Evolutionary conservation across 2,329 filamentous ascomycete species (phyloP), one percentile per base, ranked within the genome.

Genomic region (Fusarium hostae): DNA sequence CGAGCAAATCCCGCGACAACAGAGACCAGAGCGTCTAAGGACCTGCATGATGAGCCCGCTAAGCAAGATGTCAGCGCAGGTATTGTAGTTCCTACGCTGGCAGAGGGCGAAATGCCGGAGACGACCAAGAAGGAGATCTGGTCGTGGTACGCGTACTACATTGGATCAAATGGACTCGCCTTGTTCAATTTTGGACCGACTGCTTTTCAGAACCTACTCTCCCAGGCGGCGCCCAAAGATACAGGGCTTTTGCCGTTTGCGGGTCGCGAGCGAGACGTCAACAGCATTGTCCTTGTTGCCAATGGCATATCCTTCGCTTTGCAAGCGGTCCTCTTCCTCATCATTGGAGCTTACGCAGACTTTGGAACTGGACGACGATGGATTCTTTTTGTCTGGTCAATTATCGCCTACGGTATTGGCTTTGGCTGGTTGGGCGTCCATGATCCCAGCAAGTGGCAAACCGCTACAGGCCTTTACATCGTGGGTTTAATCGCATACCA

Each of bases 271-370:
- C 85, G 89, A 59, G 88, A 87, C n/a, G 86, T 91, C 74, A 90
- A 90, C 77, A 89, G 86, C 63, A 89, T 92, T 59, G 88, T 92
- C 7, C 81, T 92, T 11, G 82, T 91, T 0, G 85, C 85, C 77
- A 92, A 92, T 74, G 90, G 91, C 58, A 88, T 92, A 61, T 89
- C 86, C 20, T 93, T 93, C 76, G 89, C 90, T 3, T 86, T 91
- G 39, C 90, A 92, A 76, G 86, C 89, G 32, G 84, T 88, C 11
- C 75, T 89, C 9, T 88, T 89, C 74, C 79, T 89, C 30, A 73
- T 84, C 63, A 82, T 88, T 5, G 87, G 86, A 58, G 83, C 83
- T 0, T 86, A 86, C 68, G 86, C 86, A 70, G 91, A 92, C 77
- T 93, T 92, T 76, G 91, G 91, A 6, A 85, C 85, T 16, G 91